Evolutionary conservation across 2,329 filamentous ascomycete genomes (phyloP).

Genomic region (Simplicillium sp.): DNA sequence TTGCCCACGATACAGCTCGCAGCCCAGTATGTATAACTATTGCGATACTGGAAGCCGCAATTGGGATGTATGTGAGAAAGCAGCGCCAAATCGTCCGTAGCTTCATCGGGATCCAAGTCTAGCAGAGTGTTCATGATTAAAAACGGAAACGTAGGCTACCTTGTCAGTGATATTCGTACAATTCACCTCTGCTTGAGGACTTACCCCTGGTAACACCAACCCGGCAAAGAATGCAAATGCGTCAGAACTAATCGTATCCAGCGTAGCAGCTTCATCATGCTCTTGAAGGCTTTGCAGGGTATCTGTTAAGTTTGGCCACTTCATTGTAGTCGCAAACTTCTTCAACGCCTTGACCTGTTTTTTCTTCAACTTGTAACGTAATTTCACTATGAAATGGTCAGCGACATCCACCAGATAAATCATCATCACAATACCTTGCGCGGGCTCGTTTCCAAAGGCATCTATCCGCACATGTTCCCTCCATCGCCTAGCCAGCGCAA

Average conservation of each 20-base stretch:
- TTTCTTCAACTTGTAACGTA: constrained; percentile 56
- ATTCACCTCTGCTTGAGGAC: constrained; percentile 13
- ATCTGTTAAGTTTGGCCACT: constrained; percentile 64
- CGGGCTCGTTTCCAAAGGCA: constrained; percentile 41
- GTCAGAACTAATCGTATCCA: constrained; percentile 57
- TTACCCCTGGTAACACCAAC: constrained; percentile 59
- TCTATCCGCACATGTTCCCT: constrained; percentile 60
- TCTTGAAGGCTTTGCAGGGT: constrained; percentile 54
- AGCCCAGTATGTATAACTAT: constrained; percentile 69
- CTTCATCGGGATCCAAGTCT: constrained; percentile 62
- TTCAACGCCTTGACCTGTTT: constrained; percentile 60
- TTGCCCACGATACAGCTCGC: constrained; percentile 64
- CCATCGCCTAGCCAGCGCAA: constrained; percentile 67
- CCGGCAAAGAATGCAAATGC: constrained; percentile 72
- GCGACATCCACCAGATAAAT: background rate
- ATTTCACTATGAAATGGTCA: constrained; percentile 32
- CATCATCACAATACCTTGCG: constrained; percentile 29
- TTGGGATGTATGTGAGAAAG: constrained; percentile 60
- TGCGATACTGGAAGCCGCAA: constrained; percentile 67
- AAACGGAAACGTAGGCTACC: constrained; percentile 56
- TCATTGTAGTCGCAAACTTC: constrained; percentile 61
- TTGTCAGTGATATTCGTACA: background rate
- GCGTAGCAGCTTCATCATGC: constrained; percentile 44
- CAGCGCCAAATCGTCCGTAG: constrained; percentile 54
- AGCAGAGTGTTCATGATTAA: constrained; percentile 71